Conservation (phyloP, 2,329 filamentous ascomycete genomes). For the Sclerotinia spermophila region DNA sequence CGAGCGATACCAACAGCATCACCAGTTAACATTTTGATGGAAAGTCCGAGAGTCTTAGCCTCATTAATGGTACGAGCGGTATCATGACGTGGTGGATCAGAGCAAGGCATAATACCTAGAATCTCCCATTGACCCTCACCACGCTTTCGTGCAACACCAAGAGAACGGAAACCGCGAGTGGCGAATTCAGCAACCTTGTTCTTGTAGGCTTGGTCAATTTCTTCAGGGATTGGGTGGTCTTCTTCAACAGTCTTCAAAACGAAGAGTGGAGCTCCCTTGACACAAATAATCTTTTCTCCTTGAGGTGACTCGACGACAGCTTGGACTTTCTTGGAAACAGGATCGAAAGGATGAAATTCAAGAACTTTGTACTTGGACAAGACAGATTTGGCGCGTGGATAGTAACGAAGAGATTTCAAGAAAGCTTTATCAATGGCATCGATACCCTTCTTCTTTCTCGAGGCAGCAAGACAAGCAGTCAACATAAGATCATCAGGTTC, state of each 20-base stretch:
- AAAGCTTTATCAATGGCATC: conserved; percentile 95
- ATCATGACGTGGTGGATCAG: conserved; percentile 85
- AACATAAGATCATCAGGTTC: conserved; percentile 87
- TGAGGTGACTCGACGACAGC: conserved; percentile 79
- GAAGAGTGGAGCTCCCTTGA: conserved; percentile 87
- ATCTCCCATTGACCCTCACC: conserved; percentile 82
- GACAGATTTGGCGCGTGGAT: conserved; percentile 76
- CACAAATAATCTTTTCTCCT: conserved; percentile 80
- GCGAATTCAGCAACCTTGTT: conserved; percentile 91
- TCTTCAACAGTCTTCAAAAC: conserved; percentile 85
- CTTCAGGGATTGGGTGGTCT: conserved; percentile 73
- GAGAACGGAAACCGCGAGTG: conserved; percentile 87
- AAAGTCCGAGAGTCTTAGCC: conserved; percentile 81
- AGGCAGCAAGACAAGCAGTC: conserved; percentile 84
- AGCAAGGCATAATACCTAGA: conserved; percentile 92
- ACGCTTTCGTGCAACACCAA: conserved; percentile 88
- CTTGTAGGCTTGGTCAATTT: conserved; percentile 80
- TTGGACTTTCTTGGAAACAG: conserved; percentile 88
- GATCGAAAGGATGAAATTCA: conserved; percentile 85
- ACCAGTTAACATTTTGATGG: conserved; percentile 95
- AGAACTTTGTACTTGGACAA: conserved; percentile 81
- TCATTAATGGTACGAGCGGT: conserved; percentile 88
- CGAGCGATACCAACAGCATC: conserved; percentile 90
- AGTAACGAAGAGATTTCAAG: conserved; percentile 78
- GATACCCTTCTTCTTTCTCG: conserved; percentile 92